Evolutionary conservation across 1,284 basidiomycete species (phyloP), one percentile per base, ranked within the genome.

Genomic region (Kwoniella shivajii): DNA sequence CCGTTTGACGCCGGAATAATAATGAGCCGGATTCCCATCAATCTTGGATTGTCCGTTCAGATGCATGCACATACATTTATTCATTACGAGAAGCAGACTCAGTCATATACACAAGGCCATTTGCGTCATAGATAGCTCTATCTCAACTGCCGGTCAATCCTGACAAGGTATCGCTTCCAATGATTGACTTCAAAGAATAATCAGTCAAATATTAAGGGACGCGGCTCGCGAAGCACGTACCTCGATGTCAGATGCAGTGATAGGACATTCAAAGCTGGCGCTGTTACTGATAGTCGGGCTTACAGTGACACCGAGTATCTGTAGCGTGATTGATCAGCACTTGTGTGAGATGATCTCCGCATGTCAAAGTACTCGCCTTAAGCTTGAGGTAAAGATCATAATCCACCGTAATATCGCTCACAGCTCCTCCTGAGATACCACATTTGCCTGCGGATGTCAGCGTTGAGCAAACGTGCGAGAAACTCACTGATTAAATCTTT

Each of bases 241-340:
- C 78, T 80, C 78, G 78, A 83, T 81, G 10, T 74, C 63, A 7
- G 34, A 57, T 6, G 63, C 47, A 1, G 61, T 66, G 57, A 79
- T 70, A 1, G 90, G 90, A 69, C 90, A 93, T 22, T 77, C 68
- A 67, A 93, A 88, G 42, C 76, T 84, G 50, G 88, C 83, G 6
- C 79, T 79, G 64, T 86, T 87, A 54, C 81, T 84, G 67, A 92
- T 81, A 0, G 83, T 83, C 1, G 88, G 89, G 13, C 84, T 84
- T 50, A 92, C 81, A 0, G 85, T 85, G 37, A 90, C 79, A 57
- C 86, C 80, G 14, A 90, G 69, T 26, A 92, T 82, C 57, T 82
- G 38, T 41, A 89, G 72, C 22, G 75, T 86, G 88, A 38, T 24
- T 45, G 4, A 37, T 50, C 34, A 46, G 27, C 20, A 31, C 20